These are phyloP conservation scores for Eruca vesicaria DNA, from an alignment of 441 rosid species.

Conservation along the genomic window DNA sequence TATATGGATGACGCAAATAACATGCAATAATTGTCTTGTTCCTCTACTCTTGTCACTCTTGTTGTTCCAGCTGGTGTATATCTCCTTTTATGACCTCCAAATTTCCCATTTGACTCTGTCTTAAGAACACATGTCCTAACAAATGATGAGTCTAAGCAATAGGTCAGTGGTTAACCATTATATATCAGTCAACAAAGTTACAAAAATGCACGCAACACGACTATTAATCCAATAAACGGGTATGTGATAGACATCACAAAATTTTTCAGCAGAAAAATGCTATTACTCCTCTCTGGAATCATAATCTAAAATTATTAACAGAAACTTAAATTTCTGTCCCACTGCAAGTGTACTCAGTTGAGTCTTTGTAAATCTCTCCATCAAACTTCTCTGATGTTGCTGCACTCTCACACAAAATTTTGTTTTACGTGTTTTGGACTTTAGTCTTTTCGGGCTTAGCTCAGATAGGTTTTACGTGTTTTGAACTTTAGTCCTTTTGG, in stretches of 20 bases:
- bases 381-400: no score
- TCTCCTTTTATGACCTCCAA: neutral
- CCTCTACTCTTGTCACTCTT: neutral
- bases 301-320: neutral
- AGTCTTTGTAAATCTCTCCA: no score
- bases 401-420: no score
- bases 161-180: neutral
- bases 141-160: neutral
- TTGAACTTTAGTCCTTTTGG: no score
- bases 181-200: neutral
- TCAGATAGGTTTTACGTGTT: no score
- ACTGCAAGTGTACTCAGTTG: no score
- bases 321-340: neutral
- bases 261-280: no score
- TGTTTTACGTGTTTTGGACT: no score
- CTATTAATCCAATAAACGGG: neutral
- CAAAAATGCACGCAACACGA: neutral
- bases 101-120: neutral
- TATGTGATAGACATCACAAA: neutral
- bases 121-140: neutral
- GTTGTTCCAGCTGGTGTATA: neutral
- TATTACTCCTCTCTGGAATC: neutral
- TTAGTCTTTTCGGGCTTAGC: no score
- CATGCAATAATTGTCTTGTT: no score
- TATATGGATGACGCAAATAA: no score